A percentile compares a stretch with the other conserved stretches of the same genome.
Evolutionary conservation across 2,329 filamentous ascomycete genomes (phyloP).

Genomic region (Metarhizium robertsii): DNA sequence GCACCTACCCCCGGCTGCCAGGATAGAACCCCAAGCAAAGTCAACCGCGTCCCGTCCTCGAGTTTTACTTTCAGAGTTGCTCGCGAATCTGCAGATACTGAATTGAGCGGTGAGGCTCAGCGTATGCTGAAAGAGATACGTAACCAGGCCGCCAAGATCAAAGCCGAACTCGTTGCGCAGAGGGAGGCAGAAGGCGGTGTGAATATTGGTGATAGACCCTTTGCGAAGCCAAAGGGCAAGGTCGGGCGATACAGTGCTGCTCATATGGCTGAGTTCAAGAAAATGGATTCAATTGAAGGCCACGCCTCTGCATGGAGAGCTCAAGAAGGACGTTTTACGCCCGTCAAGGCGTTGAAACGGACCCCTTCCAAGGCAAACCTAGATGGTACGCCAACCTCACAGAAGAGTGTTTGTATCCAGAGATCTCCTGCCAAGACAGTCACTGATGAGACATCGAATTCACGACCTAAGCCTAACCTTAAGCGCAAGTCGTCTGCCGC

Average conservation of each 20-base stretch:
- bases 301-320: constrained; percentile 73
- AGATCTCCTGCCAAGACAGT: constrained; percentile 49
- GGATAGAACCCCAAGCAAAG: constrained; percentile 52
- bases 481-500: constrained; percentile 24
- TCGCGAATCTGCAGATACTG: constrained; percentile 36
- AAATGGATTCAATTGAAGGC: constrained; percentile 92
- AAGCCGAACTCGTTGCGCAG: constrained; percentile 55
- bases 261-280: constrained; percentile 85
- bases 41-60: constrained; percentile 39
- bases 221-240: constrained; percentile 73
- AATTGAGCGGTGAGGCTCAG: constrained; percentile 52
- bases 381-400: constrained; percentile 24
- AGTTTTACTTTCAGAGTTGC: constrained; percentile 64
- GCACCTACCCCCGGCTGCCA: constrained; percentile 24
- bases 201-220: constrained; percentile 49
- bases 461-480: constrained; percentile 23
- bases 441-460: constrained; percentile 48
- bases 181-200: constrained; percentile 41
- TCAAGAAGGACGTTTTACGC: constrained; percentile 43
- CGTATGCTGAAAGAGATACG: constrained; percentile 58
- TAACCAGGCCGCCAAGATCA: constrained; percentile 62
- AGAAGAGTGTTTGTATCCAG: constrained; percentile 35
- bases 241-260: constrained; percentile 71
- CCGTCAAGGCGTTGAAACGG: constrained; percentile 30
- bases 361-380: constrained; percentile 37